A percentile compares a stretch with the other conserved stretches of the same genome.
These are phyloP conservation scores for Euphorbia corollata DNA, from an alignment of 441 rosid genomes.

Conservation along the genomic window DNA sequence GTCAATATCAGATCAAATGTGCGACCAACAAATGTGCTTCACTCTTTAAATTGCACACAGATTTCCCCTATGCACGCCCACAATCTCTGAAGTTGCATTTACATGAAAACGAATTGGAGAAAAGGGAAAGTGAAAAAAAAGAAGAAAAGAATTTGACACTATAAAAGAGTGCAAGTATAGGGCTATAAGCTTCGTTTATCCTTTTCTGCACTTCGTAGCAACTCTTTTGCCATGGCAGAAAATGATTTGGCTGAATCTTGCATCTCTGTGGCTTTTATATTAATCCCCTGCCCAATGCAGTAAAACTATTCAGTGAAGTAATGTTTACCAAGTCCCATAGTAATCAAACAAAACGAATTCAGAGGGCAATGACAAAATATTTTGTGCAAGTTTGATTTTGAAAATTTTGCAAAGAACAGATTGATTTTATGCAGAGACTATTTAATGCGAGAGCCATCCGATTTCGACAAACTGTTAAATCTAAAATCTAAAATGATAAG, in stretches of 20 bases:
- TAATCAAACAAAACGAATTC: background rate
- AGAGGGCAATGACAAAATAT: background rate
- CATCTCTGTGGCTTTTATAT: conserved; percentile 67
- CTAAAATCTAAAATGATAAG: no score
- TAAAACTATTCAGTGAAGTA: background rate
- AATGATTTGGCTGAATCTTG: conserved; percentile 78
- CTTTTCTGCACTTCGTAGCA: conserved; percentile 56
- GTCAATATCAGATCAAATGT: background rate
- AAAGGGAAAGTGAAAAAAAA: background rate
- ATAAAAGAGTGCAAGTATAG: background rate
- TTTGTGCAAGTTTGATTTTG: no score
- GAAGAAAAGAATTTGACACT: background rate
- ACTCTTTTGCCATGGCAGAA: conserved; percentile 75
- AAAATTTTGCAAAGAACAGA: no score
- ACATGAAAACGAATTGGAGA: background rate
- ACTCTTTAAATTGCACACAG: background rate
- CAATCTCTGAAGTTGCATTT: conserved; percentile 5
- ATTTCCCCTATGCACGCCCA: background rate
- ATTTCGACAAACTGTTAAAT: no score
- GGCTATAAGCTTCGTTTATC: conserved; percentile 37
- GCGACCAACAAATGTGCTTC: background rate
- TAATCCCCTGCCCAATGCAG: conserved; percentile 53
- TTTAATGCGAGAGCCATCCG: no score
- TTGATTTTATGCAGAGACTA: no score
- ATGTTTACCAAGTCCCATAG: background rate